A percentile compares a stretch with the other conserved stretches of the same genome.
Conservation (phyloP, 1,139 yeast species). For the Magnusiomyces paraingens region DNA sequence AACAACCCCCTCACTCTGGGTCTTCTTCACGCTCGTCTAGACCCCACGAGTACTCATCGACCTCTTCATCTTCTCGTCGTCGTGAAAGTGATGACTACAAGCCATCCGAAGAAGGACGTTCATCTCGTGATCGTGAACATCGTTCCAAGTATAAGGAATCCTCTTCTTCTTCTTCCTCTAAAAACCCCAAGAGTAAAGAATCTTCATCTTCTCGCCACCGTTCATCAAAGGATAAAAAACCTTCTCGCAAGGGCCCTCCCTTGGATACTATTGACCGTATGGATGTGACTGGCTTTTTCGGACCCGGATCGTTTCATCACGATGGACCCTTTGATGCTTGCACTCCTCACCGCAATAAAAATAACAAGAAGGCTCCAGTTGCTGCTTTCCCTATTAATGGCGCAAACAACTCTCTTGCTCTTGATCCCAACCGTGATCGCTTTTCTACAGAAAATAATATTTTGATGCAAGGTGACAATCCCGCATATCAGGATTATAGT, state of each 20-base stretch:
- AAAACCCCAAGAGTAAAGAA: neutral
- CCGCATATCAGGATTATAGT: constrained; percentile 28
- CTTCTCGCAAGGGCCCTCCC: constrained; percentile 36
- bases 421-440: constrained; percentile 35
- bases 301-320: constrained; percentile 84
- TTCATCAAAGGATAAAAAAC: constrained; percentile 5
- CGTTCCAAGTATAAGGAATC: constrained; percentile 4
- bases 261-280: constrained; percentile 88
- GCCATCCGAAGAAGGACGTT: neutral
- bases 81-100: too few species aligned
- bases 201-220: constrained; percentile 8
- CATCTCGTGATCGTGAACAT: neutral
- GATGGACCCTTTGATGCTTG: constrained; percentile 99
- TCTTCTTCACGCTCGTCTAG: neutral
- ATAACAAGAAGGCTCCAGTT: constrained; percentile 72
- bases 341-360: constrained; percentile 89
- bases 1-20: constrained; percentile 3
- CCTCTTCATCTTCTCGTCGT: neutral
- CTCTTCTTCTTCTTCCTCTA: constrained; percentile 6
- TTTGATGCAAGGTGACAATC: constrained; percentile 28
- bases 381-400: constrained; percentile 94
- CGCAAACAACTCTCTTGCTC: constrained; percentile 76
- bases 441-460: constrained; percentile 33
- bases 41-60: neutral
- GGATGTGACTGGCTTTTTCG: constrained; percentile 92